These are phyloP conservation scores for Populus hybrid DNA, from an alignment of 441 rosid genomes.

Conservation along the genomic window DNA sequence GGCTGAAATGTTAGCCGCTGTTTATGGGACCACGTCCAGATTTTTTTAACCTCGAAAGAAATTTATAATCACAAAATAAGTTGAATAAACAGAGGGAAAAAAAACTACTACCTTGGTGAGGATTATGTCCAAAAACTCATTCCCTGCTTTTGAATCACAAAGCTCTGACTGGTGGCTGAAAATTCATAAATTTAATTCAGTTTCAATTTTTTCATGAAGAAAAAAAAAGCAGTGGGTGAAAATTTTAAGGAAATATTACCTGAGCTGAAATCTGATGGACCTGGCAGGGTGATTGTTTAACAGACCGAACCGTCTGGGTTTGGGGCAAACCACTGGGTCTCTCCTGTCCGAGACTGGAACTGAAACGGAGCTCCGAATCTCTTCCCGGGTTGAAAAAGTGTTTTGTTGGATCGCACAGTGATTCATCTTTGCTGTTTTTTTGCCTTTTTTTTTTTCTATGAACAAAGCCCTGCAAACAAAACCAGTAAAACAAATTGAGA, in stretches of 20 bases:
- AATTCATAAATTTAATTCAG: background rate
- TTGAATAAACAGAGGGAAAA: background rate
- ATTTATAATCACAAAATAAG: background rate
- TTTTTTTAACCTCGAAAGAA: background rate
- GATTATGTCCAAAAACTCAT: constrained; percentile 69
- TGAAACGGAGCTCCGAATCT: constrained; percentile 39
- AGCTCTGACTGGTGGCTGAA: constrained; percentile 67
- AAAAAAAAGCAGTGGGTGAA: background rate
- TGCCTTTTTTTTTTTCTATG: background rate
- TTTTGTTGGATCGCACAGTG: constrained; percentile 62
- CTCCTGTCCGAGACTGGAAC: constrained; percentile 35
- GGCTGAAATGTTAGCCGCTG: background rate
- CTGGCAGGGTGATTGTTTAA: constrained; percentile 47
- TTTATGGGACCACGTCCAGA: background rate
- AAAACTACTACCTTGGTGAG: constrained; percentile 52
- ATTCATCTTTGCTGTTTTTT: constrained; percentile 40
- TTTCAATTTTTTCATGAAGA: background rate
- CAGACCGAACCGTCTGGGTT: constrained; percentile 66
- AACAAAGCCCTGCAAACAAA: constrained; percentile 1
- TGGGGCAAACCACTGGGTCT: constrained; percentile 69
- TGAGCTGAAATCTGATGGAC: constrained; percentile 63
- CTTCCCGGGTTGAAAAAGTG: constrained; percentile 50
- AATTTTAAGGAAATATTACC: constrained; percentile 31
- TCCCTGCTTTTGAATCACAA: constrained; percentile 52
- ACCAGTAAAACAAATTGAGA: background rate